Percentiles rank a stretch among this genome's conserved stretches.
phyloP scores from a whole-genome alignment of 1,139 yeast genomes.

The Nakaseomyces glabratus region DNA sequence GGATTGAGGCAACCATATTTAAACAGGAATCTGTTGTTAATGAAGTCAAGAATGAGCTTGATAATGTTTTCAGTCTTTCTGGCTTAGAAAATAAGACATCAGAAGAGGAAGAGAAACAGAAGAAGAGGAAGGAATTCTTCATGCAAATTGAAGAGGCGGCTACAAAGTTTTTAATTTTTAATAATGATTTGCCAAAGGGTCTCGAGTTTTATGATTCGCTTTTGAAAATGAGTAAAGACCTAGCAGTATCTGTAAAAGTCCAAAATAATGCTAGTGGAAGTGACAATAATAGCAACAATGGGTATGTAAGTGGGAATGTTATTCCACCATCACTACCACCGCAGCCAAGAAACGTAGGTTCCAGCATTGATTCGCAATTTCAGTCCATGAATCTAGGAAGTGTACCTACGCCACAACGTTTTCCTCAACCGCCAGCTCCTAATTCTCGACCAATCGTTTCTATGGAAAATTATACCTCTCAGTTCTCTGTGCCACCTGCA shows the following conservation, averaged over 20 bases:
- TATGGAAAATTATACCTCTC: too few relatives aligned
- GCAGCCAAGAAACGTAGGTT: slow-evolving; percentile 7
- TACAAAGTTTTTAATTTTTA: slow-evolving; percentile 48
- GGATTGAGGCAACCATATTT: slow-evolving; percentile 58
- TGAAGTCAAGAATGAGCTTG: slow-evolving; percentile 52
- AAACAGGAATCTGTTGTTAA: slow-evolving; percentile 52
- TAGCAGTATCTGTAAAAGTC: slow-evolving; percentile 15
- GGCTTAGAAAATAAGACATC: slow-evolving; percentile 33
- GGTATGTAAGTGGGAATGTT: slow-evolving; percentile 6
- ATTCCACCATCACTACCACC: slow-evolving; percentile 12
- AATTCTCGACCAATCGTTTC: too few relatives aligned
- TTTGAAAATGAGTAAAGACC: slow-evolving; percentile 35
- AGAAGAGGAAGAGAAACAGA: slow-evolving; percentile 33
- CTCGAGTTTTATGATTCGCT: slow-evolving; percentile 53
- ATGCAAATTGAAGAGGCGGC: slow-evolving; percentile 41
- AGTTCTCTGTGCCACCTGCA: too few relatives aligned
- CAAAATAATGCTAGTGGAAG: background rate
- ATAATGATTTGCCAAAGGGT: slow-evolving; percentile 54
- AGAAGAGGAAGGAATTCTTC: slow-evolving; percentile 35
- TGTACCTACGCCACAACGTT: too few relatives aligned
- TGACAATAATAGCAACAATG: background rate
- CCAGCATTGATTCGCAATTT: slow-evolving; percentile 3
- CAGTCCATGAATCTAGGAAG: slow-evolving; percentile 3
- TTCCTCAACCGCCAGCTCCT: slow-evolving; percentile 5
- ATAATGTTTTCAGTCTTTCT: slow-evolving; percentile 40